Evolutionary conservation across 2,329 filamentous ascomycete species (phyloP).

Genomic region (Hypoxylon sp.): DNA sequence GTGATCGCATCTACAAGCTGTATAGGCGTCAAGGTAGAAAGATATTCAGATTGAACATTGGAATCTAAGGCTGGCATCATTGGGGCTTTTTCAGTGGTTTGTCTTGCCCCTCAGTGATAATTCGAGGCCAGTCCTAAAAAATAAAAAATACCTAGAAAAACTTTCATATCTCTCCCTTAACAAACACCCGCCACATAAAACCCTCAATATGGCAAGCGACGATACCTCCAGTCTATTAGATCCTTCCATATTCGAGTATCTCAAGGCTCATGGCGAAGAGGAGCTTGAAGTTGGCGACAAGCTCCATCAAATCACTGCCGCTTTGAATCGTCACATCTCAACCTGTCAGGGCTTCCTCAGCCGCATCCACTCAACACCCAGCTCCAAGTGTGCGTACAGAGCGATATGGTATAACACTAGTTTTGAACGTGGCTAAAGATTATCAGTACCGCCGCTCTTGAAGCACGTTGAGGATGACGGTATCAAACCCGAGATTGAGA

Average conservation of each 20-base stretch:
- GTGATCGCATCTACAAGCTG: neutral
- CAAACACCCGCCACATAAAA: constrained; percentile 1
- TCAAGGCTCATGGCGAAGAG: constrained; percentile 91
- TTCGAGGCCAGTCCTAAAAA: neutral
- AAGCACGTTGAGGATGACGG: constrained; percentile 76
- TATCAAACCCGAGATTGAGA: constrained; percentile 79
- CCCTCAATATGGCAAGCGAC: constrained; percentile 47
- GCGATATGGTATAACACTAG: constrained; percentile 5
- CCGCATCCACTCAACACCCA: constrained; percentile 88
- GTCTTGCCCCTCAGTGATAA: constrained; percentile 27
- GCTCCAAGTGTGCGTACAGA: constrained; percentile 64
- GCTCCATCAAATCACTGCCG: constrained; percentile 84
- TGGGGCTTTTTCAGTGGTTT: constrained; percentile 1
- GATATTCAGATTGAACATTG: neutral
- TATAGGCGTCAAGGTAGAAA: neutral
- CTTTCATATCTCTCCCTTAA: neutral
- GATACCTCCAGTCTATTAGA: constrained; percentile 73
- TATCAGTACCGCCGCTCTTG: constrained; percentile 76
- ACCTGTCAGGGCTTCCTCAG: constrained; percentile 87
- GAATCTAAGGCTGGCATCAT: constrained; percentile 1
- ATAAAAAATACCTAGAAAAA: no score
- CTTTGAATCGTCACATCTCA: constrained; percentile 85
- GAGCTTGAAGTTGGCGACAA: constrained; percentile 86
- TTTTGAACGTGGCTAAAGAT: constrained; percentile 26
- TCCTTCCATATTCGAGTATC: constrained; percentile 85